Percentiles rank a stretch among this genome's conserved stretches.
phyloP scores from a whole-genome alignment of 495 filamentous ascomycete genomes.

The Chaetomium tenue region DNA sequence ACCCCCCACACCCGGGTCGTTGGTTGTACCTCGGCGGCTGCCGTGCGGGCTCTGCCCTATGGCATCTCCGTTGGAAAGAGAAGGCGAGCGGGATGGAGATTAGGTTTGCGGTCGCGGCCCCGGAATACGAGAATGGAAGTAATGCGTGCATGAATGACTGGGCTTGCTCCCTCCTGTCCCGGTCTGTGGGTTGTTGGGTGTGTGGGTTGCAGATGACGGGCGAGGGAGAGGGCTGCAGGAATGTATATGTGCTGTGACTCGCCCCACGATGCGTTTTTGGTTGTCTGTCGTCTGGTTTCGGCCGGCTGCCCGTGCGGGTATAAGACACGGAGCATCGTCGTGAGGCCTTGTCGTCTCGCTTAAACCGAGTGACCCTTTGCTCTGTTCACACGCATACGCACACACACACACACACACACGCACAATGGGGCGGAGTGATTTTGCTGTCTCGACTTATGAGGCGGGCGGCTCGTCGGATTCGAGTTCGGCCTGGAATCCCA shows the following conservation, averaged over 20 bases:
- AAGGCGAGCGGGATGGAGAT: background rate
- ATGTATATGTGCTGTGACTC: too few relatives aligned
- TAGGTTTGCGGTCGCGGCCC: too few relatives aligned
- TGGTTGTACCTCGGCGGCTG: background rate
- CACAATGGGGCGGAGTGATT: background rate
- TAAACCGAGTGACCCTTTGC: background rate
- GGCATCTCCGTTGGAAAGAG: background rate
- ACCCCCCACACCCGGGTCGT: background rate
- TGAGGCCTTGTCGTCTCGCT: background rate
- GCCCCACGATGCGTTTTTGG: too few relatives aligned
- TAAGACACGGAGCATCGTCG: background rate
- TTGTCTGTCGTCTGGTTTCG: too few relatives aligned
- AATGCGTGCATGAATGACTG: background rate
- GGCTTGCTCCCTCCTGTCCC: background rate
- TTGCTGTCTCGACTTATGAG: background rate
- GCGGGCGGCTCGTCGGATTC: too few relatives aligned
- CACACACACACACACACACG: background rate
- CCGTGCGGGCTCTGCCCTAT: background rate
- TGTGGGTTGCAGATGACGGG: too few relatives aligned
- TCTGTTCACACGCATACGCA: background rate
- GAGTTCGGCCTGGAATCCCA: slow-evolving; percentile 25
- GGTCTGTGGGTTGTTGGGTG: background rate
- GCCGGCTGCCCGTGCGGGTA: background rate
- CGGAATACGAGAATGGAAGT: background rate
- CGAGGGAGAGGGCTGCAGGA: too few relatives aligned